Base-by-base conservation (phyloP, 2,329 filamentous ascomycete species). In the Tolypocladium ovalisporum region DNA sequence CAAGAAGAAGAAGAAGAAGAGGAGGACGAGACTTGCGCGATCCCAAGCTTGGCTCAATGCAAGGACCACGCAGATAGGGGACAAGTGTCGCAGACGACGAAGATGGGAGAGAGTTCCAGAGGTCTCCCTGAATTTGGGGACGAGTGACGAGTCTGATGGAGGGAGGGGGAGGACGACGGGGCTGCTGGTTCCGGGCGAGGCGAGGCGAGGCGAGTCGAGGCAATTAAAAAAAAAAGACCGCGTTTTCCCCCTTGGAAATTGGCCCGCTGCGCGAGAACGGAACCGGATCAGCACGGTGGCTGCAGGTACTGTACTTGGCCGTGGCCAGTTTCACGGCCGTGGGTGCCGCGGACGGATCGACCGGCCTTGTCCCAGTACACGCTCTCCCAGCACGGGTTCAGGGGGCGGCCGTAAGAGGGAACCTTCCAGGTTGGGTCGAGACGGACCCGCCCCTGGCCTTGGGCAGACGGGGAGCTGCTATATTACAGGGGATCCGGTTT, bases 181-280 rank as follows among this genome's bases (percentile, higher is more conserved):
- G 36, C 17, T 19, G 35, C 12, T 37, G 34, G 35, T 17, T 54
- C 52, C 22, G n/a, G 55, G 56, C 55, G 60, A 58, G n/a, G n/a
- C n/a, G n/a, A n/a, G n/a, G n/a, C n/a, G n/a, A n/a, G n/a, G 62
- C 64, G 58, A 65, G 62, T 63, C 62, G 66, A 65, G 66, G 66
- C 67, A 68, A 68, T 68, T 65, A 69, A 65, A 67, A 64, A 65
- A 39, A 39, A 39, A 39, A 9, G 63, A 62, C 57, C 56, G 56
- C 15, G 3, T 32, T 37, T 61, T 62, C 3, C 39, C 53, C 55
- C 52, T 59, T 58, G 64, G 64, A 68, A 68, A 68, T 67, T 67
- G 59, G 62, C 62, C 59, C 56, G 60, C 59, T 59, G 52, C 54
- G 51, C 22, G 19, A 29, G 17, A 3, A 32, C 15, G 5, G 15